Evolutionary conservation across 2,329 filamentous ascomycete genomes (phyloP), one percentile per base, ranked within the genome.

Genomic region (Immersiporthe knoxdaviesiana): DNA sequence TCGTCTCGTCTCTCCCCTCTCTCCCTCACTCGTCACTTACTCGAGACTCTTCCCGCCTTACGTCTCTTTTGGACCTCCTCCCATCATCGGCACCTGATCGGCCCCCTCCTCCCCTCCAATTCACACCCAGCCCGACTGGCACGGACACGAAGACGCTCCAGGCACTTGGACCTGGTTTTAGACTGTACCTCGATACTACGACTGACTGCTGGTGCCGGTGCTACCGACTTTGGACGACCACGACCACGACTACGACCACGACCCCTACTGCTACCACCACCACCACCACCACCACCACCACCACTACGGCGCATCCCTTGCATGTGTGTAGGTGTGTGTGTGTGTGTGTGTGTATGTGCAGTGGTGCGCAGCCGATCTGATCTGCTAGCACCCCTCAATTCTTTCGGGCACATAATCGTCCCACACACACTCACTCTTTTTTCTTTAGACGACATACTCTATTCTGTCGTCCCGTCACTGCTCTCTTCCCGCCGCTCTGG

Each of bases 1-100:
- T 66, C 63, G 67, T 63, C 56, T 59, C 35, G 35, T 35, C 35
- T 35, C 64, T 58, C 66, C 62, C 63, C 54, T 18, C 8, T 21
- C 56, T 21, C 16, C 56, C 56, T 35, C 56, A 2, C 16, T 21
- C 56, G 32, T 37, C 56, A 37, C 18, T 3, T n/a, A 6, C 6
- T n/a, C 56, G n/a, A 30, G 56, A 59, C 56, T 30, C 52, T 8
- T 56, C 52, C 52, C 24, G 52, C 16, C 50, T 27, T 18, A 12
- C 18, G 50, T 35, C 18, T 21, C 39, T n/a, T 47, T 47, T 47
- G 21, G 18, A 54, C 16, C 14, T 64, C 44, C 21, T 64, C 44
- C 21, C 30, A 18, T 10, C 8, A 27, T 32, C 62, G 62, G 44
- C 44, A n/a, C 21, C 44, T 35, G 41, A 50, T 52, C 61, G 61